phyloP scores from a whole-genome alignment of 306 rosid species.

The Vicia villosa region DNA sequence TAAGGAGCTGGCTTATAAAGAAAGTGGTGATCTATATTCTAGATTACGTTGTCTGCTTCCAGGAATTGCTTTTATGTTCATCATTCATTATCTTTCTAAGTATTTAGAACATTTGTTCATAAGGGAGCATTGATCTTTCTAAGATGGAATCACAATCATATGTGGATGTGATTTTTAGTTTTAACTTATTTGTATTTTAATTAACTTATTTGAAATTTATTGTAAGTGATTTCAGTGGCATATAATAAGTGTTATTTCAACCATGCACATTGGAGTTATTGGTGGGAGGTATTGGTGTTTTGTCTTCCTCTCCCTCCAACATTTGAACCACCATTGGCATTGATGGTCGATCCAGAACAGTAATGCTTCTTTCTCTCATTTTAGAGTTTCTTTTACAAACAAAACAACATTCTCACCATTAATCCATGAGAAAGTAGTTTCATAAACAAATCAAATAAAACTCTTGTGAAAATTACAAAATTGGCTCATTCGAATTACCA shows the following conservation, averaged over 20 bases:
- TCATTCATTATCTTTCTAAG: constrained; percentile 39
- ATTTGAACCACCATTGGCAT: constrained; percentile 16
- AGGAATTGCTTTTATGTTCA: constrained; percentile 37
- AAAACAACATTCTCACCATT: too few species aligned
- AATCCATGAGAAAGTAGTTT: too few species aligned
- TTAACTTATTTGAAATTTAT: constrained; percentile 6
- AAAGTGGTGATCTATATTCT: constrained; percentile 21
- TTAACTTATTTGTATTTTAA: not conserved
- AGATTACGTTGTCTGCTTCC: constrained; percentile 42
- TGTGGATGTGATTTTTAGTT: constrained; percentile 13
- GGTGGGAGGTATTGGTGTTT: constrained; percentile 19
- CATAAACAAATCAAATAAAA: too few species aligned
- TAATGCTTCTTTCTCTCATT: too few species aligned
- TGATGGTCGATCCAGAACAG: constrained; percentile 20
- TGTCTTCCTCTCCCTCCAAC: constrained; percentile 9
- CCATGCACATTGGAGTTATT: constrained; percentile 13
- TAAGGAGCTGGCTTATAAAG: constrained; percentile 11
- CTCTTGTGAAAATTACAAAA: too few species aligned
- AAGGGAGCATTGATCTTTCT: constrained; percentile 32
- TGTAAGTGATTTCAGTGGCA: constrained; percentile 30
- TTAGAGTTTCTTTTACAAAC: too few species aligned
- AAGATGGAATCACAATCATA: constrained; percentile 27
- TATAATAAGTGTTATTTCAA: constrained; percentile 33
- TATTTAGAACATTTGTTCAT: constrained; percentile 37
- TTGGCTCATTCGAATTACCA: too few species aligned